Evolutionary conservation across 192 early-diverging fungal genomes (phyloP), one percentile per base, ranked within the genome.

Genomic region (Entomortierella lignicola): DNA sequence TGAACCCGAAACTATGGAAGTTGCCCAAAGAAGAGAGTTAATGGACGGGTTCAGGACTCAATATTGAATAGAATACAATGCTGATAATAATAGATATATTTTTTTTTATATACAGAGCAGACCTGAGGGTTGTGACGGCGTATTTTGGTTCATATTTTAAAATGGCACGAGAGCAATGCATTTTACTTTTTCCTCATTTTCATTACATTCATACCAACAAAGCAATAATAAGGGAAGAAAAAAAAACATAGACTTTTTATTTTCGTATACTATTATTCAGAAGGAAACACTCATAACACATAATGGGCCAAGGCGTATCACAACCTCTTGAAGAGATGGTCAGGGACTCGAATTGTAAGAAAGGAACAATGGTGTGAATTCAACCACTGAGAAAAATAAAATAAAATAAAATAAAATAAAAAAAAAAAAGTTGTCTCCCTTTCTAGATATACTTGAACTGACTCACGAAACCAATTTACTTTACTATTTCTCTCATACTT

Each of bases 311-410:
- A 77, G 83, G 85, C 39, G 87, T 84, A 67, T 88, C 87, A 69
- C 88, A 90, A 61, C 85, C 81, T 23, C 66, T 94, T 50, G 91
- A 93, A 70, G 93, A 94, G 63, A 91, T 94, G 88, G 91, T 92
- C 63, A 89, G 89, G 41, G 81, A 86, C 21, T 91, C 93, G 18
- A 92, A 94, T 63, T 94, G 93, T 94, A 88, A 84, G 87, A 47
- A 2, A 12, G n/a, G n/a, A n/a, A n/a, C n/a, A n/a, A n/a, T n/a
- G n/a, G n/a, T n/a, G n/a, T n/a, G n/a, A n/a, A n/a, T n/a, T n/a
- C n/a, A n/a, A n/a, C n/a, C n/a, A n/a, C n/a, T n/a, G n/a, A n/a
- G n/a, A n/a, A n/a, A n/a, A n/a, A n/a, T n/a, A n/a, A n/a, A n/a
- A n/a, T n/a, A n/a, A n/a, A n/a, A n/a, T n/a, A n/a, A n/a, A n/a